phyloP scores from a whole-genome alignment of 139 green algal species.

The Chlorella sorokiniana region DNA sequence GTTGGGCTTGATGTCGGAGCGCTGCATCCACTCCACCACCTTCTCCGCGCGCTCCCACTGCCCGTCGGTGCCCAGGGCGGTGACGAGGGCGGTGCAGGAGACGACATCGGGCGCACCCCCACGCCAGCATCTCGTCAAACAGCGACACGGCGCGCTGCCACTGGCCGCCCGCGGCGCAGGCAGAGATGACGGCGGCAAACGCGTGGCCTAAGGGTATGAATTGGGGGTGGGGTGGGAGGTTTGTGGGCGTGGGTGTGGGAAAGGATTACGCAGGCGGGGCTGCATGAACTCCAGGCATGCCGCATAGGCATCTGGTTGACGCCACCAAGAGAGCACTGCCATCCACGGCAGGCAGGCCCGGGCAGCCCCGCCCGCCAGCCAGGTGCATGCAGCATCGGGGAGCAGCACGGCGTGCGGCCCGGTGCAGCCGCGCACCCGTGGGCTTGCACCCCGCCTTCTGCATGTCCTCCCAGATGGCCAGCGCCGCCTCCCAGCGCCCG shows the following conservation, averaged over 20 bases:
- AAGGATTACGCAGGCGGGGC: no score
- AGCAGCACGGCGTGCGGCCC: no score
- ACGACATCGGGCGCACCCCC: constrained; percentile 83
- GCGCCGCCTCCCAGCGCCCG: constrained; percentile 60
- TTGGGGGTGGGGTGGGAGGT: neutral
- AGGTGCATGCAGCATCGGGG: neutral
- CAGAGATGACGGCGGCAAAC: constrained; percentile 82
- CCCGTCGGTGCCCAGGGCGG: constrained; percentile 76
- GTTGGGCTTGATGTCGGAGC: constrained; percentile 69
- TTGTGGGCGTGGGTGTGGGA: neutral
- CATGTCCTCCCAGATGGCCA: constrained; percentile 89
- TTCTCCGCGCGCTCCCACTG: constrained; percentile 78
- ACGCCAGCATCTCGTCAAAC: constrained; percentile 85
- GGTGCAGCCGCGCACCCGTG: constrained; percentile 50
- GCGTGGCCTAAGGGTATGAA: constrained; percentile 65
- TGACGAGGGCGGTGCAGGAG: constrained; percentile 87
- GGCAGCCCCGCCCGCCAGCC: no score
- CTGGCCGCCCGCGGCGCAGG: constrained; percentile 74
- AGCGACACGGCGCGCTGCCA: constrained; percentile 76
- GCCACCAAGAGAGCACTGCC: no score
- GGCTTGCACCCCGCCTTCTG: constrained; percentile 54
- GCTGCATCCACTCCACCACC: constrained; percentile 61
- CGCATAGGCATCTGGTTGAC: no score
- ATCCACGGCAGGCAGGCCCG: no score
- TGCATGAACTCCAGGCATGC: no score